phyloP scores from a whole-genome alignment of 371 early-diverging fungal species.

The Syncephalastrum racemosum region DNA sequence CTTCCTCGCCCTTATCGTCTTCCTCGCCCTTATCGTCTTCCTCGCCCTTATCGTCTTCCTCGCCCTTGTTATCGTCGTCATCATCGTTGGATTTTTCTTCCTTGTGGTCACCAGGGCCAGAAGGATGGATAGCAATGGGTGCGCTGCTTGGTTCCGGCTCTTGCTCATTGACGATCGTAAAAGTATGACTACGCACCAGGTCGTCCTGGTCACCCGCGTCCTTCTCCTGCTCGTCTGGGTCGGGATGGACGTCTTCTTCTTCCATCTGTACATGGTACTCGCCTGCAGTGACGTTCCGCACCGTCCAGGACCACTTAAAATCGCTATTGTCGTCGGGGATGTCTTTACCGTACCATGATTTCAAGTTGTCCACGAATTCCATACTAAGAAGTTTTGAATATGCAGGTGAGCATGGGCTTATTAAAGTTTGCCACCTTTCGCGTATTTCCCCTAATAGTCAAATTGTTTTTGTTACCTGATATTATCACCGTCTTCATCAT shows the following conservation, averaged over 20 bases:
- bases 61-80: neutral
- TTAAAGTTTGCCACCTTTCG: neutral
- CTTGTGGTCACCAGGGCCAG: neutral
- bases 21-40: neutral
- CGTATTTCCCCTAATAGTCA: neutral
- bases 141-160: neutral
- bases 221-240: neutral
- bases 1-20: neutral
- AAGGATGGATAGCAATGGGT: neutral
- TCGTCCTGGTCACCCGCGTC: slow-evolving; percentile 8
- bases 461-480: neutral
- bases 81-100: neutral
- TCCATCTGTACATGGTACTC: slow-evolving; percentile 21
- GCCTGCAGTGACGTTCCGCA: slow-evolving; percentile 10
- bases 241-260: neutral
- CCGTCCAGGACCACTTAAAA: slow-evolving; percentile 16
- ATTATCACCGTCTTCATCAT: slow-evolving; percentile 5
- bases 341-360: slow-evolving; percentile 12
- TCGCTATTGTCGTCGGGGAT: slow-evolving; percentile 17
- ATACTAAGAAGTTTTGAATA: neutral
- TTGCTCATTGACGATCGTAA: slow-evolving; percentile 7
- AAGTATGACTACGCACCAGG: slow-evolving; percentile 12
- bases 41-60: neutral
- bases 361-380: slow-evolving; percentile 7
- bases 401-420: neutral